Conservation (phyloP, 345 rosid species). For the Eutrema heterophyllum region DNA sequence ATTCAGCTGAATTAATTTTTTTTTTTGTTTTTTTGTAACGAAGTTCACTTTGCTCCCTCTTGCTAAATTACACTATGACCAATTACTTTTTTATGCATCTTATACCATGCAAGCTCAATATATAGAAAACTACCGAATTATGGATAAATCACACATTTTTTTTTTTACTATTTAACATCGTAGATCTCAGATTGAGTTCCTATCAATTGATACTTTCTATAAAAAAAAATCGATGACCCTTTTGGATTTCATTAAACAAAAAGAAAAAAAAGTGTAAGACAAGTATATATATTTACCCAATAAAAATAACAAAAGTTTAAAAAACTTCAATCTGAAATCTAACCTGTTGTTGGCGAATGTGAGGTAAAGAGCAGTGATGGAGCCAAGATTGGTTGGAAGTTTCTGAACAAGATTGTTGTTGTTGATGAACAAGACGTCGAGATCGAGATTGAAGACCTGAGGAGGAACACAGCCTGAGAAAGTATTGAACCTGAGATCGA, state of each 20-base stretch:
- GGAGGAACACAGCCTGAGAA: constrained; percentile 64
- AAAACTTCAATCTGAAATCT: background rate
- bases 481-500: constrained; percentile 72
- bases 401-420: constrained; percentile 45
- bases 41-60: background rate
- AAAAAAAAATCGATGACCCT: background rate
- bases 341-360: constrained; percentile 72
- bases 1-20: background rate
- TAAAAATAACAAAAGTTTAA: background rate
- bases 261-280: too few relatives aligned
- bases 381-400: constrained; percentile 45
- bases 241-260: background rate
- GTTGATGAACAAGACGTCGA: constrained; percentile 71
- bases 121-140: too few relatives aligned
- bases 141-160: too few relatives aligned
- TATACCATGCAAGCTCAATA: too few relatives aligned
- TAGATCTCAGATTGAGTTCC: too few relatives aligned
- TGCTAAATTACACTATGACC: background rate
- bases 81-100: too few relatives aligned
- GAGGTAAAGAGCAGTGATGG: constrained; percentile 50
- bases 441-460: constrained; percentile 52
- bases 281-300: background rate
- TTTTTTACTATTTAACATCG: too few relatives aligned
- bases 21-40: background rate
- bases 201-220: too few relatives aligned